Evolutionary conservation across 2,329 filamentous ascomycete genomes (phyloP), one percentile per base, ranked within the genome.

Genomic region (Endothia cerciana): DNA sequence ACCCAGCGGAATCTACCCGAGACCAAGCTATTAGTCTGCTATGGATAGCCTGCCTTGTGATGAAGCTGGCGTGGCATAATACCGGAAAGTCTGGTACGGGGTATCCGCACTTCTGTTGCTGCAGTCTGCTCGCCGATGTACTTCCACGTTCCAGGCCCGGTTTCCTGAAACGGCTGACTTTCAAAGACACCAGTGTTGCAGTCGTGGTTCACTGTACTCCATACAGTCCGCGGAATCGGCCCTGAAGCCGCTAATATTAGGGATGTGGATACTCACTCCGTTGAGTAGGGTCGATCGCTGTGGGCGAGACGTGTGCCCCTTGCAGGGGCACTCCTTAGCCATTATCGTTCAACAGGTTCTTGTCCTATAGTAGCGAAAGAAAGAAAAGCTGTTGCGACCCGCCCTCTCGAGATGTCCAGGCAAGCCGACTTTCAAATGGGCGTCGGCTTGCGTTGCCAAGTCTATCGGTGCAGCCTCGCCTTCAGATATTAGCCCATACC

Each of bases 281-380:
- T 47, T 41, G 28, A 59, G 33, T 41, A 63, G 53, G 62, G 51
- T 63, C 30, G 43, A 47, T 59, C 53, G 30, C 40, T 63, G 62
- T 47, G 62, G 62, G 30, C 17, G 40, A n/a, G 7, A n/a, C 59
- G 40, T 45, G 45, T 53, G 25, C 51, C 62, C 62, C 62, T 63
- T 63, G 40, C n/a, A 40, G 62, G 36, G 51, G 56, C 47, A 30
- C 22, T 51, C 47, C 47, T 22, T 51, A 51, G 47, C 4, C 11
- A 28, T 28, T 15, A 28, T 49, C 22, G 10, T 51, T 25, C 22
- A 28, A 30, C 45, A 13, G 15, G 47, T 8, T 28, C 47, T 51
- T 28, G 47, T 51, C 8, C 49, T 53, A 33, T 53, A n/a, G 28
- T 25, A 33, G 25, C 28, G 25, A 11, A 10, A 55, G 17, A 36